These are phyloP conservation scores for Boletus patriciae DNA, from an alignment of 768 basidiomycete species.

Conservation along the genomic window DNA sequence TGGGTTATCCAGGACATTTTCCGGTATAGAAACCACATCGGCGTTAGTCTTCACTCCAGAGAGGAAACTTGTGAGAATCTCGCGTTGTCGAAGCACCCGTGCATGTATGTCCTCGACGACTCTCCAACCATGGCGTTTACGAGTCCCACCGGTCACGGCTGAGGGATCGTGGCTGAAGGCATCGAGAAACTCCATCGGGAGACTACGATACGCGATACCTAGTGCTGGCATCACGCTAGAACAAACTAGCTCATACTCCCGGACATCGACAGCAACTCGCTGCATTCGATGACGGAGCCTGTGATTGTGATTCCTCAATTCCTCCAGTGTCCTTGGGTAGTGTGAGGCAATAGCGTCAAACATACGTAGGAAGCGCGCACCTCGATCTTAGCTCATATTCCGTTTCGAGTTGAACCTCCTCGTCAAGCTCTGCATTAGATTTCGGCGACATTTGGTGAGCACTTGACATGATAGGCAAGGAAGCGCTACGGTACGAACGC, in stretches of 20 bases:
- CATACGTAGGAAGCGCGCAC: conserved; percentile 12
- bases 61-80: conserved; percentile 51
- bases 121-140: conserved; percentile 60
- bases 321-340: conserved; percentile 55
- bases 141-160: conserved; percentile 66
- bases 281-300: conserved; percentile 69
- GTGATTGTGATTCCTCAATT: conserved; percentile 59
- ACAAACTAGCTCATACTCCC: conserved; percentile 66
- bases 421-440: conserved; percentile 44
- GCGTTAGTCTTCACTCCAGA: conserved; percentile 12
- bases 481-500: conserved; percentile 33
- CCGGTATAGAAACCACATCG: conserved; percentile 16
- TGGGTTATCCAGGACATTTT: conserved; percentile 53
- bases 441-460: conserved; percentile 33
- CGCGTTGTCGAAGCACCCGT: conserved; percentile 61
- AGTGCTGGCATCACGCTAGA: conserved; percentile 49
- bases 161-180: conserved; percentile 77
- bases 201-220: conserved; percentile 44
- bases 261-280: conserved; percentile 57
- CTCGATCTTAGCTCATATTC: conserved; percentile 53
- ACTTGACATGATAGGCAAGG: conserved; percentile 33
- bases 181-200: conserved; percentile 69
- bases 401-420: conserved; percentile 42
- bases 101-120: conserved; percentile 75
- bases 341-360: background rate